Conservation (phyloP, 495 filamentous ascomycete species). For the Beverwykella pulmonaria region DNA sequence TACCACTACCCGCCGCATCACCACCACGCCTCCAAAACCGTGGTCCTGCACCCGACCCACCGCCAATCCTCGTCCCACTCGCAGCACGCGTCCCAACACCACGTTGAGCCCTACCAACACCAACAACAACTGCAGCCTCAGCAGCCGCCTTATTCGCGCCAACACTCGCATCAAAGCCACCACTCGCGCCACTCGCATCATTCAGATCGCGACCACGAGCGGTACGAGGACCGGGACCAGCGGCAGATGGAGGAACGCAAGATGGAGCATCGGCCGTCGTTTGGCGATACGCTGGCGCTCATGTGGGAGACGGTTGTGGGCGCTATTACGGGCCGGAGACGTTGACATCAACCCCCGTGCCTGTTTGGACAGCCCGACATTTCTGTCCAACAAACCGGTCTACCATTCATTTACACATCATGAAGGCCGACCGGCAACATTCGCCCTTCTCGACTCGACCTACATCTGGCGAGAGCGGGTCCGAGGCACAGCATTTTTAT, state of each 20-base stretch:
- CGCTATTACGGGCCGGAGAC: conserved; percentile 13
- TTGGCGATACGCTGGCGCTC: conserved; percentile 31
- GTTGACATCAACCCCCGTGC: neutral
- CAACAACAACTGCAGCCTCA: conserved; percentile 11
- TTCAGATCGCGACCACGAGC: no score
- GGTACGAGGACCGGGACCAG: neutral
- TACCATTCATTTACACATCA: no score
- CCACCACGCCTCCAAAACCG: neutral
- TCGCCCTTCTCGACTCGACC: no score
- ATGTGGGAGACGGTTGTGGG: conserved; percentile 22
- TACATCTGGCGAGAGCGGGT: no score
- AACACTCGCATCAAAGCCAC: conserved; percentile 16
- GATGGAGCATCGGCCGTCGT: conserved; percentile 19
- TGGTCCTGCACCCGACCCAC: neutral
- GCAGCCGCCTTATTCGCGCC: conserved; percentile 18
- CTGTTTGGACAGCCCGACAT: no score
- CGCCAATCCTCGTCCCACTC: neutral
- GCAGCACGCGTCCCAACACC: neutral
- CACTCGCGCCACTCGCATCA: conserved; percentile 22
- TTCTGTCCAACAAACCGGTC: no score
- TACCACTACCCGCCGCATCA: neutral
- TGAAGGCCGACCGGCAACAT: no score
- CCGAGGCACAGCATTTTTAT: no score
- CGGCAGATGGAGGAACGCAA: neutral
- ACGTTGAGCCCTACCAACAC: neutral